A percentile compares a stretch with the other conserved stretches of the same genome.
Evolutionary conservation across 768 basidiomycete genomes (phyloP).

Genomic region (Xerocomus potaroensis): DNA sequence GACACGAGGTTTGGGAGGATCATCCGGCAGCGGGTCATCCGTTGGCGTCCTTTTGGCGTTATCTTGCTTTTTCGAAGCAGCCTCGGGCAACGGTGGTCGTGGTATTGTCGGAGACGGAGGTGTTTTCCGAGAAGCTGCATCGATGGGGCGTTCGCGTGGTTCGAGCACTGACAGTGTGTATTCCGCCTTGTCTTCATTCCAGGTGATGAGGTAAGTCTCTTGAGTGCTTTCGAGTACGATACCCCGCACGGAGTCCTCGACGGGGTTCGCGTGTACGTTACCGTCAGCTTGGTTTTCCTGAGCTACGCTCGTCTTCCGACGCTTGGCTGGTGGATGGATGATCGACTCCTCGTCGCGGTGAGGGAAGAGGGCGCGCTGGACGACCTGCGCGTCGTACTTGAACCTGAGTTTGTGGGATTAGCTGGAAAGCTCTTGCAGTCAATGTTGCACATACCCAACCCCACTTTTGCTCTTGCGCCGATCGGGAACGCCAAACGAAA

Average conservation of each 20-base stretch:
- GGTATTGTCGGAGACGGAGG: not conserved
- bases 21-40: constrained; percentile 1
- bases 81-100: not conserved
- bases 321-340: constrained; percentile 20
- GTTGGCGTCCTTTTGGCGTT: no score
- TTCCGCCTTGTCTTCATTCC: constrained; percentile 6
- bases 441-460: constrained; percentile 39
- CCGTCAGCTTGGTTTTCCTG: constrained; percentile 7
- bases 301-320: constrained; percentile 21
- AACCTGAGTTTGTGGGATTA: constrained; percentile 34
- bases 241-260: constrained; percentile 10
- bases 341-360: constrained; percentile 14
- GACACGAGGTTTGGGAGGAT: constrained; percentile 1
- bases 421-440: not conserved
- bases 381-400: constrained; percentile 45
- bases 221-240: constrained; percentile 24
- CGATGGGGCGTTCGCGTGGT: not conserved
- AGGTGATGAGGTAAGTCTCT: constrained; percentile 22
- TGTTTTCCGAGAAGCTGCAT: not conserved
- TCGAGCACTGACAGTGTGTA: constrained; percentile 20
- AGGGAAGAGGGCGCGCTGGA: constrained; percentile 46
- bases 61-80: no score
- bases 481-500: constrained; percentile 43
- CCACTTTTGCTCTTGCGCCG: constrained; percentile 32
- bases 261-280: constrained; percentile 8